These are phyloP conservation scores for Xylaria palmicola DNA, from an alignment of 495 filamentous ascomycete species.

Conservation along the genomic window DNA sequence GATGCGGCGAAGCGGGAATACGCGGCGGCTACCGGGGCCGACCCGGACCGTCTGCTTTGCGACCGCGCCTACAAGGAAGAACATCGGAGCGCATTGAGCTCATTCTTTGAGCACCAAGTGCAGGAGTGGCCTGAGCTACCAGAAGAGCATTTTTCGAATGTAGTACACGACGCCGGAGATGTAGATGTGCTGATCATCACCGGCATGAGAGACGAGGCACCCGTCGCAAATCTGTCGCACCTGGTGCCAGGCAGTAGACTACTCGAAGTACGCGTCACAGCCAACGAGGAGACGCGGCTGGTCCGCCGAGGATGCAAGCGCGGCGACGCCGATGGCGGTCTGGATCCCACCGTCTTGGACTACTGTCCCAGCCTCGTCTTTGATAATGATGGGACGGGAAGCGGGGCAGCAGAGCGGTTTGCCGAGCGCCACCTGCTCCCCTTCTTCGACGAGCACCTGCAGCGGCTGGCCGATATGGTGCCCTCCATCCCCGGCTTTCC, in stretches of 20 bases:
- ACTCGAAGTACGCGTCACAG: constrained; percentile 53
- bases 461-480: constrained; percentile 54
- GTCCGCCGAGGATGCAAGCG: constrained; percentile 37
- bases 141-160: constrained; percentile 56
- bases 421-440: constrained; percentile 48
- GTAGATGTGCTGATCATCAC: constrained; percentile 62
- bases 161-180: constrained; percentile 45
- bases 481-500: constrained; percentile 52
- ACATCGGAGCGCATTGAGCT: constrained; percentile 54
- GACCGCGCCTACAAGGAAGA: constrained; percentile 64
- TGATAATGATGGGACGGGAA: constrained; percentile 46
- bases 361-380: constrained; percentile 52
- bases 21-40: constrained; percentile 51
- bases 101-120: constrained; percentile 54
- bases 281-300: constrained; percentile 43
- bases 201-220: constrained; percentile 64
- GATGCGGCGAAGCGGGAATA: constrained; percentile 60
- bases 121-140: constrained; percentile 46
- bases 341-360: constrained; percentile 33
- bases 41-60: constrained; percentile 47
- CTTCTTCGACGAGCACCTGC: constrained; percentile 49
- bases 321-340: constrained; percentile 28
- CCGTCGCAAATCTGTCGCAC: constrained; percentile 54
- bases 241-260: constrained; percentile 56
- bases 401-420: constrained; percentile 42